A percentile compares a stretch with the other conserved stretches of the same genome.
phyloP scores from a whole-genome alignment of 1,139 yeast species.

The Hemisphaericaspora lyxosophila region DNA sequence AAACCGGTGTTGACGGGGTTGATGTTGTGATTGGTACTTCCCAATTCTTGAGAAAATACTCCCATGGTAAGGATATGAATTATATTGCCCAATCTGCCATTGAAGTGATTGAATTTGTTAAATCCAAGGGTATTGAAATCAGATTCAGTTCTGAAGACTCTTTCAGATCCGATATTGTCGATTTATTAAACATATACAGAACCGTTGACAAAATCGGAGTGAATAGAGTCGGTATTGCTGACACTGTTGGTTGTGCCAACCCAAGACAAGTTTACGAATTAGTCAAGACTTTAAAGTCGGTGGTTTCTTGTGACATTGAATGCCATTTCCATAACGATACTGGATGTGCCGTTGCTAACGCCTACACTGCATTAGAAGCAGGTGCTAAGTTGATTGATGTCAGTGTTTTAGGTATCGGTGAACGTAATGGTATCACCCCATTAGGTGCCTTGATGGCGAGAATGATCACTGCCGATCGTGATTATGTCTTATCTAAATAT shows the following conservation, averaged over 20 bases:
- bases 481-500: slow-evolving; percentile 91
- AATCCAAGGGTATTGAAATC: slow-evolving; percentile 95
- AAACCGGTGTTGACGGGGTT: slow-evolving; percentile 98
- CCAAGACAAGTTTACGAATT: slow-evolving; percentile 98
- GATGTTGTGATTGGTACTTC: slow-evolving; percentile 99
- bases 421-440: slow-evolving; percentile 97
- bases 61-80: slow-evolving; percentile 98
- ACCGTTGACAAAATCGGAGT: slow-evolving; percentile 98
- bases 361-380: slow-evolving; percentile 96
- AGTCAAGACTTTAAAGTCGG: slow-evolving; percentile 88
- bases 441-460: slow-evolving; percentile 98
- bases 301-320: slow-evolving; percentile 95
- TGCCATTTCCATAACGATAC: slow-evolving; percentile 99
- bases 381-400: slow-evolving; percentile 96
- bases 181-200: slow-evolving; percentile 89
- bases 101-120: slow-evolving; percentile 96
- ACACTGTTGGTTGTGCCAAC: slow-evolving; percentile 98
- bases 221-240: slow-evolving; percentile 98
- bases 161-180: slow-evolving; percentile 95
- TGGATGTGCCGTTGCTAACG: slow-evolving; percentile 98
- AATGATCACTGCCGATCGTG: slow-evolving; percentile 98
- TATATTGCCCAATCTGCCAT: slow-evolving; percentile 95
- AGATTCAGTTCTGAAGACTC: slow-evolving; percentile 97
- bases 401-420: slow-evolving; percentile 96
- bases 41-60: slow-evolving; percentile 88